Evolutionary conservation across 345 rosid species (phyloP).

Genomic region (Hibiscus syriacus): DNA sequence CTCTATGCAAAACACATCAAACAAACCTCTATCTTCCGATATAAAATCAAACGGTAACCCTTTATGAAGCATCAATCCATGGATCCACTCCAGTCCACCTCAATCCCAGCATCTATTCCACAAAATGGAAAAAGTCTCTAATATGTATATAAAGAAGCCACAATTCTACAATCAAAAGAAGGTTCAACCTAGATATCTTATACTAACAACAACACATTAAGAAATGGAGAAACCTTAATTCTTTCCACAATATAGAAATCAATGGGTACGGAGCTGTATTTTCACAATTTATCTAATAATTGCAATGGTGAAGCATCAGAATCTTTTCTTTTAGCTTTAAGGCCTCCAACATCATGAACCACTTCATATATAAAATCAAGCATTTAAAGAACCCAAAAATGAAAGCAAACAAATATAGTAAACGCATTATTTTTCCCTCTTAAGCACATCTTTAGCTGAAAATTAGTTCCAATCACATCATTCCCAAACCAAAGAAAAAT

Average conservation of each 20-base stretch:
- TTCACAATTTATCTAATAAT: conserved; percentile 16
- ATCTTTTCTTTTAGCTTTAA: conserved; percentile 19
- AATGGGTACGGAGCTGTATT: conserved; percentile 28
- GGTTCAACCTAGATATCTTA: conserved; percentile 10
- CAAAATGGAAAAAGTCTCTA: conserved; percentile 20
- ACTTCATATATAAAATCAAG: conserved; percentile 16
- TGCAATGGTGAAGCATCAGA: conserved; percentile 48
- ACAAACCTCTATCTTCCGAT: conserved; percentile 2
- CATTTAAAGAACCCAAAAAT: conserved; percentile 4
- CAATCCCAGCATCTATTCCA: conserved; percentile 35
- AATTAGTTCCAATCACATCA: conserved; percentile 25
- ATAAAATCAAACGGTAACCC: neutral
- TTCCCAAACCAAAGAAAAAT: conserved; percentile 7
- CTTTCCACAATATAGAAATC: conserved; percentile 36
- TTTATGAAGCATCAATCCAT: conserved; percentile 14
- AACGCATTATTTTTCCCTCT: neutral
- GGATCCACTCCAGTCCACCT: conserved; percentile 10
- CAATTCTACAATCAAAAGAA: too few species aligned
- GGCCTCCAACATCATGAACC: conserved; percentile 18
- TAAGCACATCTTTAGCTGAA: too few species aligned
- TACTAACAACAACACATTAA: neutral
- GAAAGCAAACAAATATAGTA: conserved; percentile 16
- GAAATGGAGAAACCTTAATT: conserved; percentile 31
- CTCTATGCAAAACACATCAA: conserved; percentile 10
- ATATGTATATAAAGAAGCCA: neutral